Evolutionary conservation across 257 asterid genomes (phyloP).

Genomic region (Petunia axillaris): DNA sequence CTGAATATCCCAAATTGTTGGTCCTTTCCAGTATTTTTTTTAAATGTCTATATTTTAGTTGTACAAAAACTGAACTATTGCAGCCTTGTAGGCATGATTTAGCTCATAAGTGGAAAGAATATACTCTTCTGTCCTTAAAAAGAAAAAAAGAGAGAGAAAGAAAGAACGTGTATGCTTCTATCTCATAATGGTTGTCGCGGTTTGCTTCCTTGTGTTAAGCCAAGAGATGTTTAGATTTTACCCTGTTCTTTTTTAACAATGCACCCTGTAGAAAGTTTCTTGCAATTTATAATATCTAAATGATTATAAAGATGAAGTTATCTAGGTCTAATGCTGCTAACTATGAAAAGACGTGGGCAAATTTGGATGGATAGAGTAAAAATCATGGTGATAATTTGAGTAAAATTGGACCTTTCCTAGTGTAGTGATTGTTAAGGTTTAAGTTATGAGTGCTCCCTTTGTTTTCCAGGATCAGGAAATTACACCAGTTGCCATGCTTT

Average conservation of each 20-base stretch:
- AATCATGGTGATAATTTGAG: not conserved
- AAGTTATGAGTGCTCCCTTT: conserved; percentile 12
- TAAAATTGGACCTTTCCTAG: conserved; percentile 11
- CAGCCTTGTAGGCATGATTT: not conserved
- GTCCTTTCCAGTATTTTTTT: not conserved
- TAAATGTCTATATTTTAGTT: not conserved
- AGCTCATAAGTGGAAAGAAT: not conserved
- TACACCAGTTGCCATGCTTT: conserved; percentile 85
- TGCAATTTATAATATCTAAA: not conserved
- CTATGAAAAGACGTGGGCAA: conserved; percentile 15
- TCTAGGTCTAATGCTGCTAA: not conserved
- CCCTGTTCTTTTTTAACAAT: not conserved
- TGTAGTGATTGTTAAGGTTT: conserved; percentile 18
- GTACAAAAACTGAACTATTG: not conserved
- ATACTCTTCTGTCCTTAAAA: too few relatives aligned
- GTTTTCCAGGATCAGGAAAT: conserved; percentile 61
- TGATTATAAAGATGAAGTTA: not conserved
- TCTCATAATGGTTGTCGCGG: not conserved
- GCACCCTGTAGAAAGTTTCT: not conserved
- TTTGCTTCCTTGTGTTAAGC: not conserved
- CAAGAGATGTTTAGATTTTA: not conserved
- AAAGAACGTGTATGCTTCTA: not conserved
- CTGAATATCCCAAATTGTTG: not conserved
- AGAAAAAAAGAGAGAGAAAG: too few relatives aligned
- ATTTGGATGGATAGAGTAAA: conserved; percentile 10